A percentile compares a stretch with the other conserved stretches of the same genome.
phyloP scores from a whole-genome alignment of 192 early-diverging fungal species.

The Coemansia sp. region DNA sequence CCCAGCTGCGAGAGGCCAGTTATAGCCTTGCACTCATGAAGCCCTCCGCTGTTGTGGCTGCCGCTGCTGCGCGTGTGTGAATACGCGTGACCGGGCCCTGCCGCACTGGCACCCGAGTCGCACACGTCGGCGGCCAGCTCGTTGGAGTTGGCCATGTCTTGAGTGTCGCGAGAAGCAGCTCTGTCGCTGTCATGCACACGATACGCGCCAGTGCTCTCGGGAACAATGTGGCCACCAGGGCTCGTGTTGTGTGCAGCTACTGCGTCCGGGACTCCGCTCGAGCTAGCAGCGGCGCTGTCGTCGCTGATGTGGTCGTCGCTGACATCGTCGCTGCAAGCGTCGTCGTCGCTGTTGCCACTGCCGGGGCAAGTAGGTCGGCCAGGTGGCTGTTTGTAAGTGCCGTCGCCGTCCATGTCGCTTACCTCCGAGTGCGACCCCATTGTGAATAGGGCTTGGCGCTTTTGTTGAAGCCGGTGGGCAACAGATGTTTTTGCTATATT shows the following conservation, averaged over 20 bases:
- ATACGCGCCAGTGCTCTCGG: background rate
- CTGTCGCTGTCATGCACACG: background rate
- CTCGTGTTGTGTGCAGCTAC: background rate
- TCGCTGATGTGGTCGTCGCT: background rate
- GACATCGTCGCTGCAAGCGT: background rate
- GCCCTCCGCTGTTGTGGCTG: background rate
- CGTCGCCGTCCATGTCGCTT: conserved; percentile 35
- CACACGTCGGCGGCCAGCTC: background rate
- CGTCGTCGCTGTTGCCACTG: background rate
- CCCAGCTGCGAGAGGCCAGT: conserved; percentile 34
- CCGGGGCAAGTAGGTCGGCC: background rate
- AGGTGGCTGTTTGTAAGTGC: background rate
- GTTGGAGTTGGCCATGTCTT: background rate
- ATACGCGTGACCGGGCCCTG: background rate
- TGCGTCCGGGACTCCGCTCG: background rate
- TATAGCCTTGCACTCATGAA: conserved; percentile 43
- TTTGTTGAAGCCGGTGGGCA: background rate
- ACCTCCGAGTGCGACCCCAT: conserved; percentile 47
- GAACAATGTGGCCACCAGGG: background rate
- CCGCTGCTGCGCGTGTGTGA: background rate
- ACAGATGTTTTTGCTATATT: background rate
- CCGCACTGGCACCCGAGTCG: background rate
- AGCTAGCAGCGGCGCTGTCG: background rate
- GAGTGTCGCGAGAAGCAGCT: no score
- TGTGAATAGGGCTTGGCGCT: conserved; percentile 38